These are phyloP conservation scores for Alternaria infectoria DNA, from an alignment of 2,329 filamentous ascomycete genomes.

Conservation along the genomic window DNA sequence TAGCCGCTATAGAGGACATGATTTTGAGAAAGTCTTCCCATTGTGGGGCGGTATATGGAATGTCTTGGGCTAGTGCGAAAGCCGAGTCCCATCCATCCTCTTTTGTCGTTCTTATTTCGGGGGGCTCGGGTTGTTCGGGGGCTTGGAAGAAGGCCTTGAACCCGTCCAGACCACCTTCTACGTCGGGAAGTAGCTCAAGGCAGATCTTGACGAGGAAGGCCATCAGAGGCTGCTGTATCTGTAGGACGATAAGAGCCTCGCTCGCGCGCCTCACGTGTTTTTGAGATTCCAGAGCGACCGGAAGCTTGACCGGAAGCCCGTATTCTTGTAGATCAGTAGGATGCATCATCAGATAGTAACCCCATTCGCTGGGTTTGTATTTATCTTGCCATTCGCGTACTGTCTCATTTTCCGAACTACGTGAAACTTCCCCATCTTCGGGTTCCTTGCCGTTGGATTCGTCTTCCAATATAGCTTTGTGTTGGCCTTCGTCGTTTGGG, in stretches of 20 bases:
- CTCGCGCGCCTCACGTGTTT: neutral
- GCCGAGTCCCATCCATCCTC: neutral
- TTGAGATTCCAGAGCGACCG: neutral
- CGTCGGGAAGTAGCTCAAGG: neutral
- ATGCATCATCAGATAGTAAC: neutral
- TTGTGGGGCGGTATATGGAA: neutral
- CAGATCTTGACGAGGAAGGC: neutral
- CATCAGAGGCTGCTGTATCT: neutral
- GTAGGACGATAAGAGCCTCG: neutral
- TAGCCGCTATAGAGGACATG: neutral
- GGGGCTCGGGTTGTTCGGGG: neutral
- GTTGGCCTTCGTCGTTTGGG: neutral
- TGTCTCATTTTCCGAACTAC: neutral
- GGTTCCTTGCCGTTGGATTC: neutral
- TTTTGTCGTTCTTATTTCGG: neutral
- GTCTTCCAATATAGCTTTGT: neutral
- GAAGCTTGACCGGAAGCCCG: neutral
- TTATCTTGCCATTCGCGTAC: neutral
- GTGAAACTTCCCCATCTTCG: neutral
- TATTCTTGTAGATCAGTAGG: neutral
- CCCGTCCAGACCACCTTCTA: neutral
- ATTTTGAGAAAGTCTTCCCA: neutral
- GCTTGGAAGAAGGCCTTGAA: neutral
- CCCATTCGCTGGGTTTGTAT: neutral
- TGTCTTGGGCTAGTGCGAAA: neutral